phyloP scores from a whole-genome alignment of 2,329 filamentous ascomycete species.

The Neoscytalidium dimidiatum region DNA sequence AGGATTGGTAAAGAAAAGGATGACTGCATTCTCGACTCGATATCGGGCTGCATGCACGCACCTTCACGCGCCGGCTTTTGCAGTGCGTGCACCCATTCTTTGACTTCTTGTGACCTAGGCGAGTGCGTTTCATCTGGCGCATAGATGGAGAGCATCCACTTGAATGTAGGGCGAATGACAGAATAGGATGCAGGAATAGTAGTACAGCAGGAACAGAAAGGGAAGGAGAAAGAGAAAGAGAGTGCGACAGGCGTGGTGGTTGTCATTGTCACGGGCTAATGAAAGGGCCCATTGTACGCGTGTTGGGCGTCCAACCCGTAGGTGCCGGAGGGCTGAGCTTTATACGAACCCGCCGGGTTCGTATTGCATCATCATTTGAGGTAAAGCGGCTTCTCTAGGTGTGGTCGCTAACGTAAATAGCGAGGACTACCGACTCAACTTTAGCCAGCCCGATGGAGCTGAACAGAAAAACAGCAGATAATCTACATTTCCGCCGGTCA shows the following conservation, averaged over 20 bases:
- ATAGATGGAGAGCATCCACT: not conserved
- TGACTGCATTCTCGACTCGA: not conserved
- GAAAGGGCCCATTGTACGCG: not conserved
- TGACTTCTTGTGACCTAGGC: constrained; percentile 35
- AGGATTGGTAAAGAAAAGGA: not conserved
- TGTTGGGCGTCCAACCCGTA: not conserved
- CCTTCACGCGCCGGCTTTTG: constrained; percentile 41
- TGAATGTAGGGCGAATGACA: not conserved
- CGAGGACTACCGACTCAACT: not conserved
- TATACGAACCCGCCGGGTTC: not conserved
- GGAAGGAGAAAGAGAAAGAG: not conserved
- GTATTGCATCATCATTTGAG: not conserved
- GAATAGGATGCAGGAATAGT: not conserved
- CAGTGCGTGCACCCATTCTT: constrained; percentile 37
- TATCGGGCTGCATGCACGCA: constrained; percentile 20
- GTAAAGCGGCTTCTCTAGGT: not conserved
- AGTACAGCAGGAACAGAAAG: not conserved
- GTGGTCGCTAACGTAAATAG: not conserved
- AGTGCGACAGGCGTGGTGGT: not conserved
- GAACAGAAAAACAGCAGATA: no score
- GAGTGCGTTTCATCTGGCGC: not conserved
- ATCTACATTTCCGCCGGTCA: no score
- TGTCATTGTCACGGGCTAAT: not conserved
- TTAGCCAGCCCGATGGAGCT: no score
- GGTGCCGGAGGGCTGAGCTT: not conserved